Evolutionary conservation across 2,329 filamentous ascomycete genomes (phyloP).

Genomic region (Diaporthe ampelina): DNA sequence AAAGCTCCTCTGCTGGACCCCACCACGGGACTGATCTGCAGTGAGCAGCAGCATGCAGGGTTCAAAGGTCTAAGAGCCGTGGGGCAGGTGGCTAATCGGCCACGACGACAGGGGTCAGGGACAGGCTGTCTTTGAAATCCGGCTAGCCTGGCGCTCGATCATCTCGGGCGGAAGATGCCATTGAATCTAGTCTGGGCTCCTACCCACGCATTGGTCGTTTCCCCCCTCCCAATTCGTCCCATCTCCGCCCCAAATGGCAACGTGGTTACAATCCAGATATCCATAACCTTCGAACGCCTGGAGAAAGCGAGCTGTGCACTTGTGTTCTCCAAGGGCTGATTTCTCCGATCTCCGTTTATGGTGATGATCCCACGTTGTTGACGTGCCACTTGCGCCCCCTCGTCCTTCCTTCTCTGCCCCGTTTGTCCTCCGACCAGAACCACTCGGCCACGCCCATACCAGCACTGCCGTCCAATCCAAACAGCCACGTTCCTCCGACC

Average conservation of each 20-base stretch:
- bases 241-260: slow-evolving; percentile 20
- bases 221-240: slow-evolving; percentile 9
- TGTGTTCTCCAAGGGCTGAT: slow-evolving; percentile 3
- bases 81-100: slow-evolving; percentile 19
- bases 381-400: not conserved
- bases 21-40: slow-evolving; percentile 27
- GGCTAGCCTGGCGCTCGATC: slow-evolving; percentile 24
- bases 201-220: slow-evolving; percentile 10
- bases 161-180: slow-evolving; percentile 7
- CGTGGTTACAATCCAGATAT: slow-evolving; percentile 23
- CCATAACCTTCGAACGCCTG: slow-evolving; percentile 18
- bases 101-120: slow-evolving; percentile 24
- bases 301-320: not conserved
- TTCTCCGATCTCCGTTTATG: slow-evolving; percentile 4
- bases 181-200: not conserved
- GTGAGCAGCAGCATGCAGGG: slow-evolving; percentile 21
- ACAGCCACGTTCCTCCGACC: not conserved
- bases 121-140: slow-evolving; percentile 14
- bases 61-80: slow-evolving; percentile 11
- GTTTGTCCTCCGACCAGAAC: not conserved
- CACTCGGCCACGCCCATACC: slow-evolving; percentile 5
- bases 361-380: not conserved
- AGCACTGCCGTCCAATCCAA: not conserved
- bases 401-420: not conserved
- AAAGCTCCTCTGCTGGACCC: slow-evolving; percentile 24